Evolutionary conservation across 192 early-diverging fungal genomes (phyloP), one percentile per base, ranked within the genome.

Genomic region (Backusella morwellensis): DNA sequence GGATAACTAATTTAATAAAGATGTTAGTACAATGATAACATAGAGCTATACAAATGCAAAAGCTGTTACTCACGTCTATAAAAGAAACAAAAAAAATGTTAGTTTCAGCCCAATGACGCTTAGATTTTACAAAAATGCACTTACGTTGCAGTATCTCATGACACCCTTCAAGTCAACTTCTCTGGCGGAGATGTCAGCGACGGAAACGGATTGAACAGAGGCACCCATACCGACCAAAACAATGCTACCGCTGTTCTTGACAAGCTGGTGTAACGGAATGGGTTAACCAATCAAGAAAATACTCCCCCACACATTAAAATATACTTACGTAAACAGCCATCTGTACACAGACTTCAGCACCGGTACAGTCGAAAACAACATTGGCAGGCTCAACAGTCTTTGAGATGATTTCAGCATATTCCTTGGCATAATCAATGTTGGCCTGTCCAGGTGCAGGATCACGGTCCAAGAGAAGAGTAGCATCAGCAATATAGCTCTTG

Each of bases 211-310:
- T 36, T 82, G 80, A 6, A 84, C 71, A 11, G 71, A 75, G 35
- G 69, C 76, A 38, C 85, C 82, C 85, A 86, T 84, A 26, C 85
- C 85, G 29, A 86, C 80, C 52, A 84, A 69, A 32, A 83, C 80
- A 26, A 83, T 81, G 50, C 72, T 44, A 19, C 85, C 85, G n/a
- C 80, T 76, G 50, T 83, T 80, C 52, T 77, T 80, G 38, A 80
- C 71, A 35, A 84, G 35, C 82, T 80, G 59, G 35, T 32, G 29
- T 41, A 73, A 26, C 34, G 67, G 6, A 68, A 21, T 23, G 8
- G 42, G 15, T 44, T 29, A 54, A 19, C 52, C 15, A 5, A 40
- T 34, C 26, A 63, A 68, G 21, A 52, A 40, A 71, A 1, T 14
- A 44, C 26, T 35, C 19, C 2, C 21, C 23, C 38, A 7, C 38